phyloP scores from a whole-genome alignment of 179 eudicot genomes.

The Corrigiola litoralis region DNA sequence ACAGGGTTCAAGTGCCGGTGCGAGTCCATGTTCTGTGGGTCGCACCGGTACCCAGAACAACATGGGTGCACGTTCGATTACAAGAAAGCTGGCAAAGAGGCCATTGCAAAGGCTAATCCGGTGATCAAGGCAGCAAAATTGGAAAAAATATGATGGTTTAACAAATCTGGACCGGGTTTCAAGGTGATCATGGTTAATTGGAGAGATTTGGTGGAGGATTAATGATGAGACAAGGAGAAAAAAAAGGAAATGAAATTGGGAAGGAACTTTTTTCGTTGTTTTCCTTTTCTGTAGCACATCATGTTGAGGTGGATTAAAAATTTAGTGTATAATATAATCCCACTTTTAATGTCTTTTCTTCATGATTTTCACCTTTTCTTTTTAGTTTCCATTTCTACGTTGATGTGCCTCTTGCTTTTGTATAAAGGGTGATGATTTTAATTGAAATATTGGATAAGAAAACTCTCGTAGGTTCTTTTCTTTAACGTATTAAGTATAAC shows the following conservation, averaged over 20 bases:
- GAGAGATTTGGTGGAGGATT: not conserved
- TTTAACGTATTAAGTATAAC: not conserved
- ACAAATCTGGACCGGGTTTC: not conserved
- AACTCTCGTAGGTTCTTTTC: not conserved
- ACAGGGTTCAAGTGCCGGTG: constrained; percentile 58
- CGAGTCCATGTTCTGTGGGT: constrained; percentile 42
- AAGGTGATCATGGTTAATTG: not conserved
- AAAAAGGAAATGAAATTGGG: not conserved
- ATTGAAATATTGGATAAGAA: not conserved
- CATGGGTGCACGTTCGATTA: constrained; percentile 49
- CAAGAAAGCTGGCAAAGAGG: constrained; percentile 35
- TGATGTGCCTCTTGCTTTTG: not conserved
- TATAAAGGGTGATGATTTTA: not conserved
- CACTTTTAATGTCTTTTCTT: not conserved
- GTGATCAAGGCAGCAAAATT: constrained; percentile 50
- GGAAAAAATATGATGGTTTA: constrained; percentile 26
- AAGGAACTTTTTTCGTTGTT: not conserved
- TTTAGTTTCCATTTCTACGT: not conserved
- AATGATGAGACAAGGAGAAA: not conserved
- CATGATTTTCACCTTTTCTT: not conserved
- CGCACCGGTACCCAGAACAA: constrained; percentile 56
- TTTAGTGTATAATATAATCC: not conserved
- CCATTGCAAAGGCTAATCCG: constrained; percentile 55
- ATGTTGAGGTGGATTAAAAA: too few species aligned
- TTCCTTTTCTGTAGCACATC: not conserved